A percentile compares a stretch with the other conserved stretches of the same genome.
These are phyloP conservation scores for Exserohilum turcica DNA, from an alignment of 2,329 filamentous ascomycete species.

Conservation along the genomic window DNA sequence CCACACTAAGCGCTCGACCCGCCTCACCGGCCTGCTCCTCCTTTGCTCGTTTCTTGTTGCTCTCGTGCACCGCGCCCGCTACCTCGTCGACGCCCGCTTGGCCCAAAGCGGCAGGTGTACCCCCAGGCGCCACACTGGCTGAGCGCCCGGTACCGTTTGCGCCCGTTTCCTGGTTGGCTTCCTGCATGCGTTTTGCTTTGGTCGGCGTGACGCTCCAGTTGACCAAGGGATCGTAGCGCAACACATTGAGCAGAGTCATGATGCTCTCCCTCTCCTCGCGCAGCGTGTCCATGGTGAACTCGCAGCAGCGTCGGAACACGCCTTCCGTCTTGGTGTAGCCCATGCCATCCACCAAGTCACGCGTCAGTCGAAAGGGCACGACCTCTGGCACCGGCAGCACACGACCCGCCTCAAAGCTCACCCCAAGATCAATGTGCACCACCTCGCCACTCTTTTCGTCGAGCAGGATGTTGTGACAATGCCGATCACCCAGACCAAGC, in stretches of 20 bases:
- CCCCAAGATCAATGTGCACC: conserved; percentile 94
- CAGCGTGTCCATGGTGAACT: conserved; percentile 93
- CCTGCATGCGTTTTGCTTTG: conserved; percentile 69
- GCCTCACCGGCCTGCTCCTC: conserved; percentile 75
- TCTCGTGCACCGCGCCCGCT: conserved; percentile 30
- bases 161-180: conserved; percentile 60
- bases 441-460: conserved; percentile 90
- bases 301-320: conserved; percentile 95
- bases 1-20: conserved; percentile 86
- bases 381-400: conserved; percentile 95
- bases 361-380: conserved; percentile 91
- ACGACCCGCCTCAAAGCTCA: conserved; percentile 95
- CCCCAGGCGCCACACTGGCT: conserved; percentile 35
- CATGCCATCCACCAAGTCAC: conserved; percentile 97
- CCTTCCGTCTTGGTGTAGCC: conserved; percentile 93
- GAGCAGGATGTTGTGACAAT: conserved; percentile 95
- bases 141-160: conserved; percentile 40
- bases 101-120: conserved; percentile 38
- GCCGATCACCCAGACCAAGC: conserved; percentile 88
- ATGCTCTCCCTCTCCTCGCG: conserved; percentile 96
- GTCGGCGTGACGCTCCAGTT: conserved; percentile 87
- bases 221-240: conserved; percentile 97
- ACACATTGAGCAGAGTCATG: conserved; percentile 96
- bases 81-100: conserved; percentile 28
- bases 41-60: conserved; percentile 51